phyloP scores from a whole-genome alignment of 768 basidiomycete species.

The Pleurotus platypus region DNA sequence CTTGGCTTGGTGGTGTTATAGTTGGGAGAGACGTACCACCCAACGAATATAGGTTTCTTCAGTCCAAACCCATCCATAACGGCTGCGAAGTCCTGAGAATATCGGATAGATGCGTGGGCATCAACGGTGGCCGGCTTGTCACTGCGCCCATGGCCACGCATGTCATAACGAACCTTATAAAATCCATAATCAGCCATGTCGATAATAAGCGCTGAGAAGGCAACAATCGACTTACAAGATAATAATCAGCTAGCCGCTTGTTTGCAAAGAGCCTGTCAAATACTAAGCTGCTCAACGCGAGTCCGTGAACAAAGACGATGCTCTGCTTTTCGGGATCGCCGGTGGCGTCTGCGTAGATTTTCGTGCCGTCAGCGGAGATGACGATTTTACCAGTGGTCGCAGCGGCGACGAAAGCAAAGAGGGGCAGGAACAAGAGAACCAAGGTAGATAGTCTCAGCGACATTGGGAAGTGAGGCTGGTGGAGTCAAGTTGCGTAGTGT shows the following conservation, averaged over 20 bases:
- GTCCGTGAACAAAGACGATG: constrained; percentile 8
- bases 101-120: background rate
- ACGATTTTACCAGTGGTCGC: background rate
- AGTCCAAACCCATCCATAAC: background rate
- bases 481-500: no score
- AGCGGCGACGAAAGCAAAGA: background rate
- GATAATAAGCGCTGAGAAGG: background rate
- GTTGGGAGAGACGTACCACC: constrained; percentile 18
- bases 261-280: constrained; percentile 7
- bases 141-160: constrained; percentile 6
- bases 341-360: constrained; percentile 20
- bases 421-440: background rate
- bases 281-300: background rate
- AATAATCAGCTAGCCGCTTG: background rate
- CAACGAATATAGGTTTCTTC: constrained; percentile 1
- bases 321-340: constrained; percentile 8
- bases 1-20: constrained; percentile 19
- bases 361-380: constrained; percentile 29
- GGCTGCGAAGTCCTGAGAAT: constrained; percentile 4
- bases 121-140: constrained; percentile 3
- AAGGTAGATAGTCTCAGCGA: background rate
- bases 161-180: constrained; percentile 9
- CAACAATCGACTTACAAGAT: background rate
- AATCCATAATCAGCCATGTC: background rate
- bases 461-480: background rate